Evolutionary conservation across 2,329 filamentous ascomycete species (phyloP), one percentile per base, ranked within the genome.

Genomic region (Xylariaceae sp.): DNA sequence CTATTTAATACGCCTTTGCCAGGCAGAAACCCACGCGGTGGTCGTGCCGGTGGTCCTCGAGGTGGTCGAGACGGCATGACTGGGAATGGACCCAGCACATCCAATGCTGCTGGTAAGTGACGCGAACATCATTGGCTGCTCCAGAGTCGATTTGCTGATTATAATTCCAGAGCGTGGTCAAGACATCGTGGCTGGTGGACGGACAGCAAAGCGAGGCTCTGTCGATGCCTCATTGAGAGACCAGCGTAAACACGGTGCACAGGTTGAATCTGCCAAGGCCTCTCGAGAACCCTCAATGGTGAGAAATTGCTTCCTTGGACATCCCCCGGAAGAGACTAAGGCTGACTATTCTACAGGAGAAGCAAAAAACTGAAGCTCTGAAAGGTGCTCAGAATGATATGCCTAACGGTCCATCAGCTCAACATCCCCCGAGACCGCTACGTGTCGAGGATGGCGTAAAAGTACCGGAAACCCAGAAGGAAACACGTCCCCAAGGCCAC

Each of bases 1-100:
- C 83, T 83, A 43, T 97, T 95, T 65, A 85, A 88, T 61, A 96
- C 93, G 1, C 88, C 86, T 19, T 64, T 95, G 31, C 81, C 83
- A 12, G 67, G 65, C 34, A 73, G 75, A 47, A 66, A 67, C 40
- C 61, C 71, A 24, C 77, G 77, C 19, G 72, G 73, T 13, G 73
- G 74, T 12, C 59, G 57, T 28, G 45, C 49, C 26, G 54, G 54
- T 29, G 53, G 56, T 35, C 40, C 55, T 3, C 56, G 61, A 37
- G 55, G 55, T 31, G 55, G 56, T 34, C 53, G 62, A 40, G 56
- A 64, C 30, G 36, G 22, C 22, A 11, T 44, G 12, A 31, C 46
- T 24, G 49, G 55, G 31, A 48, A 47, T 28, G 51, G 43, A 32
- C 52, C 57, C 9, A 31, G 40, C 37, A 36, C 22, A 22, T 40